Conservation (phyloP, 305 asterid genomes). For the Fraxinus floribunda region DNA sequence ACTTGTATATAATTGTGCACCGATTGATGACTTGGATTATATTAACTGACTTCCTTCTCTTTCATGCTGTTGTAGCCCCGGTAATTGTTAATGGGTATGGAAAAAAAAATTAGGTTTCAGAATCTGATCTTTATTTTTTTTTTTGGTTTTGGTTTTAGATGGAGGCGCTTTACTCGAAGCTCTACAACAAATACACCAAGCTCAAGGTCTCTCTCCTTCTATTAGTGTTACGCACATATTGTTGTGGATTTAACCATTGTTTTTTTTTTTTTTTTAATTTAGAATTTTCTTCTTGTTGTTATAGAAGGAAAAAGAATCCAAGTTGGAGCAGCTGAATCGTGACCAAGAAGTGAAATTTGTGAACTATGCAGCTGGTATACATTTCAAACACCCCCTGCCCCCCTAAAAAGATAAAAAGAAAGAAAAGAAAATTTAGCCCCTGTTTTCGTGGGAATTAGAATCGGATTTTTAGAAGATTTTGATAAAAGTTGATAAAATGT, state of each 20-base stretch:
- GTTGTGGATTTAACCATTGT: conserved; percentile 6
- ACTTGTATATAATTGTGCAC: not conserved
- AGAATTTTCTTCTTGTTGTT: not conserved
- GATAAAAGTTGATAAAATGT: too few relatives aligned
- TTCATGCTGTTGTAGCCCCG: not conserved
- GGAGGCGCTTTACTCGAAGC: conserved; percentile 68
- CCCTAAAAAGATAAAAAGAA: not conserved
- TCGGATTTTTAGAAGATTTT: too few relatives aligned
- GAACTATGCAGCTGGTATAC: conserved; percentile 56
- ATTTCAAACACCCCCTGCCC: not conserved
- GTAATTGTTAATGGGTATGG: not conserved
- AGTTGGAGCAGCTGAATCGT: conserved; percentile 50
- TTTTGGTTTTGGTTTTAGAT: conserved; percentile 33
- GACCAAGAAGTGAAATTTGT: conserved; percentile 72
- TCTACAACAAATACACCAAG: conserved; percentile 50
- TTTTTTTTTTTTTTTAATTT: not conserved
- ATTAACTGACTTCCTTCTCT: too few relatives aligned
- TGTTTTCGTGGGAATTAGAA: too few relatives aligned
- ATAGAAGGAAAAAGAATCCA: conserved; percentile 61
- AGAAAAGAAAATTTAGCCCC: not conserved
- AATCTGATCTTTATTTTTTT: not conserved
- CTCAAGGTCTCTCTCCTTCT: conserved; percentile 50
- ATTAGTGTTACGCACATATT: not conserved
- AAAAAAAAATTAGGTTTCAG: not conserved
- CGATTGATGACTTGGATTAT: too few relatives aligned